phyloP scores from a whole-genome alignment of 768 basidiomycete genomes.

The Leucosporidium scottii region DNA sequence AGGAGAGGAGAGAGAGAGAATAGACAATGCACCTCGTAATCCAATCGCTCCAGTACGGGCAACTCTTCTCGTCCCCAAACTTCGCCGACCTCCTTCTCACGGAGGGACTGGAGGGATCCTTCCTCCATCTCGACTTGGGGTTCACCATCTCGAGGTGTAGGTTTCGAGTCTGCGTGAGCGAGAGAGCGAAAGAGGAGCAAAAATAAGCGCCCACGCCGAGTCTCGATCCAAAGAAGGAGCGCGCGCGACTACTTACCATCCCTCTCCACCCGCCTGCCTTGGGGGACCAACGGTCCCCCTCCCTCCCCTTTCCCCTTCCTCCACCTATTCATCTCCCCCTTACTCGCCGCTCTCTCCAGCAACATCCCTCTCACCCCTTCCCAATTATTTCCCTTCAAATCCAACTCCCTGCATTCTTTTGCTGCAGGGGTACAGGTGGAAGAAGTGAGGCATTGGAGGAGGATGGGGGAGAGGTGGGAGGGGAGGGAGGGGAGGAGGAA shows the following conservation, averaged over 20 bases:
- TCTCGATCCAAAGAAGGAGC: too few species aligned
- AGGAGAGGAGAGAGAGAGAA: background rate
- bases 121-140: background rate
- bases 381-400: constrained; percentile 5
- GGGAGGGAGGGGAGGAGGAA: constrained; percentile 19
- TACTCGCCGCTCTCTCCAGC: constrained; percentile 20
- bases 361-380: background rate
- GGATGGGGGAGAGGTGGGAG: background rate
- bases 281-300: constrained; percentile 28
- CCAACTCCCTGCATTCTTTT: background rate
- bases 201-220: too few species aligned
- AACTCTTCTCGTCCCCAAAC: constrained; percentile 2
- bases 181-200: background rate
- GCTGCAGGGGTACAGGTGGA: background rate
- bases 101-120: constrained; percentile 9
- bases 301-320: constrained; percentile 7
- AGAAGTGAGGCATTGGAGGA: constrained; percentile 2
- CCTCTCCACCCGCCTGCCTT: constrained; percentile 36
- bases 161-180: background rate
- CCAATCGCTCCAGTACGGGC: constrained; percentile 3
- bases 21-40: constrained; percentile 11
- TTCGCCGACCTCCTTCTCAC: constrained; percentile 1
- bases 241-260: constrained; percentile 38
- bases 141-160: background rate
- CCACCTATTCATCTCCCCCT: constrained; percentile 27